Evolutionary conservation across 371 early-diverging fungal genomes (phyloP), one percentile per base, ranked within the genome.

Genomic region (Rhizomucor miehei): DNA sequence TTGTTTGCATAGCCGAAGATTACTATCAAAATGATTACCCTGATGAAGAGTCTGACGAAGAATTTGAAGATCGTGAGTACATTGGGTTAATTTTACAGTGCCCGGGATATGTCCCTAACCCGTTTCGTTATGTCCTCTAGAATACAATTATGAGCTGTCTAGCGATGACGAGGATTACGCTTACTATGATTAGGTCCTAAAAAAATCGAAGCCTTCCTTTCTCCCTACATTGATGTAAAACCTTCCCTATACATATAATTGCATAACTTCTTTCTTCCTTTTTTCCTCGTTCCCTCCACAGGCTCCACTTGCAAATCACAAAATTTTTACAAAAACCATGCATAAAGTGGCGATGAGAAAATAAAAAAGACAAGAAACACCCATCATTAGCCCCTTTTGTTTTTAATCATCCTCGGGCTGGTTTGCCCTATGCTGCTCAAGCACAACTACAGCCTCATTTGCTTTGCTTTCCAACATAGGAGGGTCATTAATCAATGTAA

Each of bases 401-500:
- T 17, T 29, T 29, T 20, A 50, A 19, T 39, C 39, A 20, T 50
- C 51, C 19, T 21, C 36, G 12, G 51, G 35, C 6, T 50, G 51
- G 6, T 20, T 29, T 34, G 55, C 55, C 38, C 57, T 48, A 36
- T 61, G 62, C 51, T 71, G 46, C 24, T 60, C 54, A 44, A 74
- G 44, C 1, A 62, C 68, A 44, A 40, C 52, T 13, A 65, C 56
- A 10, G 69, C 67, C 48, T 75, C 72, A 24, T 51, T 48, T 38
- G 63, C 62, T 36, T 71, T 66, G 56, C 62, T 69, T 47, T 78
- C 68, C 62, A 91, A 76, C 23, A 85, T 82, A 23, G 75, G 82
- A 49, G 76, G 75, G 63, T 82, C 73, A 71, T 94, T 94, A 46
- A 97, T 65, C 51, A 98, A 66, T 64, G 89, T 82, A 43, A 97